Base-by-base conservation (phyloP, 2,329 filamentous ascomycete species). In the Fusarium pseudograminearum region DNA sequence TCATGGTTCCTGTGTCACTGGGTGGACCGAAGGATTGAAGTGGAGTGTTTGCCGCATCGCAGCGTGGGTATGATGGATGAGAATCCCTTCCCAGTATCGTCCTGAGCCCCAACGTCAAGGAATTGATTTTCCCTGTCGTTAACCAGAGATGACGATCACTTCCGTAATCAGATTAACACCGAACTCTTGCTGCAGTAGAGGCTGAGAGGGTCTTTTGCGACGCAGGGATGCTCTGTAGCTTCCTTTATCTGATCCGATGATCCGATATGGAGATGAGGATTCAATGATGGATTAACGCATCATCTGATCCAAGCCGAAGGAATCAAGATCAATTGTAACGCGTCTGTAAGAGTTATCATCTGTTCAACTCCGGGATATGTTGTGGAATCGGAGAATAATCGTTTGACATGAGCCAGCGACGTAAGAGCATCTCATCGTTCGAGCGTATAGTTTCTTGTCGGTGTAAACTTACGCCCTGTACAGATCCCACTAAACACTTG, bases 201-300 rank as follows among this genome's bases (percentile, higher is more conserved):
- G 34, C 28, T 30, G 50, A 64, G 53, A 59, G 31, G 42, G 41
- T 65, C 42, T 34, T 45, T 45, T 57, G 41, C 10, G 26, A 44
- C 31, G 40, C 55, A 69, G 42, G 65, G 38, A 66, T 69, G n/a
- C 18, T 40, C 20, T 24, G 24, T 51, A 40, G 41, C 38, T 57
- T 41, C 42, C 18, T 38, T 71, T 71, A 71, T 71, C 68, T 62
- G 68, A 71, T 70, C 67, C 48, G 62, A 70, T 69, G 58, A 65
- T 65, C 48, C 57, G 50, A 54, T 44, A 50, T 28, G 26, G 10
- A 28, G 34, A 48, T 36, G 30, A 48, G 55, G 20, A n/a, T 52
- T 51, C 24, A 28, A 20, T 30, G 40, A 57, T 45, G 42, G 53
- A 20, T 16, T 45, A 20, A 6, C 8, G 24, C 18, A 28, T 52